phyloP scores from a whole-genome alignment of 2,329 filamentous ascomycete species.

The Arthrobotrys sinensis region DNA sequence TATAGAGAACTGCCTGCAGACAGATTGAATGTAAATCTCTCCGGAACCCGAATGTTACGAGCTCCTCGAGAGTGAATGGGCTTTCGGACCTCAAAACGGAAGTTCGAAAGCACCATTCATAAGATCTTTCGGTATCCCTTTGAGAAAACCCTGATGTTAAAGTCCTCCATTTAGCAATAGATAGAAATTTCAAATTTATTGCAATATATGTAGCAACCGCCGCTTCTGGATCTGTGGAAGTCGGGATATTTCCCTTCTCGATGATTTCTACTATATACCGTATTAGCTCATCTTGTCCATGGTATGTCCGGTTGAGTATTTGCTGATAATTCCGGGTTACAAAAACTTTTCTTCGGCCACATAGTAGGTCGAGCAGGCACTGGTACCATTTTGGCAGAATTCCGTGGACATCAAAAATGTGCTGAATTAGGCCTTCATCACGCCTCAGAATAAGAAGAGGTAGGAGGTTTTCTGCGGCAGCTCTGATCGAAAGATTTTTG shows the following conservation, averaged over 20 bases:
- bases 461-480: neutral
- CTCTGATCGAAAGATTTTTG: neutral
- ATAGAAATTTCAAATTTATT: too few relatives aligned
- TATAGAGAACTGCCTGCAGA: neutral
- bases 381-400: neutral
- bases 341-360: too few relatives aligned
- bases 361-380: neutral
- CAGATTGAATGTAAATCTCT: neutral
- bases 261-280: too few relatives aligned
- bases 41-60: constrained; percentile 2
- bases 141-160: too few relatives aligned
- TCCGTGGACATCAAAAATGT: neutral
- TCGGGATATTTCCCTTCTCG: too few relatives aligned
- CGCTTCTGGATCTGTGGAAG: too few relatives aligned
- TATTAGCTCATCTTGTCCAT: neutral
- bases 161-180: too few relatives aligned
- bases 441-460: neutral
- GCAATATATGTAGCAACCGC: too few relatives aligned
- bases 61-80: neutral
- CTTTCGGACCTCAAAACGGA: neutral
- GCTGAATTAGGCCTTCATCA: constrained; percentile 4
- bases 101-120: neutral
- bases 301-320: neutral
- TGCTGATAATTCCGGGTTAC: neutral
- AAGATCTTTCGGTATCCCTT: neutral